Base-by-base conservation (phyloP, 495 filamentous ascomycete genomes). In the Cercophora scortea region DNA sequence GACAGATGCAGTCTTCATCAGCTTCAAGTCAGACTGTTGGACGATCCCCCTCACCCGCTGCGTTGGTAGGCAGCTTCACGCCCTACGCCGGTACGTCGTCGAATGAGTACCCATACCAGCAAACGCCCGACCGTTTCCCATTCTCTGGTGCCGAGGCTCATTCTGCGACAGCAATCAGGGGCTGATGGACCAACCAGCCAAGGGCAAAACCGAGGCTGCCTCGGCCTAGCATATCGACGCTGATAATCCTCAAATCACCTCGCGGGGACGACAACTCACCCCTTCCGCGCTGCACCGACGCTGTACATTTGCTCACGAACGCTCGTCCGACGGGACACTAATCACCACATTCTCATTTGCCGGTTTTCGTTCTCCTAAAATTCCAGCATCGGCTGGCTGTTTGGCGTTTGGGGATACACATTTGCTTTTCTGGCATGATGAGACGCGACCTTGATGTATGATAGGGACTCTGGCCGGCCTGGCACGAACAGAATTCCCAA, bases 21-120 rank as follows among this genome's bases (percentile, higher is more conserved):
- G 40, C 49, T 0, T 51, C 61, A 18, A 50, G 53, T n/a, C 63
- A 61, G 12, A 32, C 62, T 12, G 51, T 52, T 42, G 59, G 43
- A 34, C 56, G 47, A 32, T 56, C 61, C 9, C 47, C 65, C 12
- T 63, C 63, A 18, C 63, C 62, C 3, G 47, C 63, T 2, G 42
- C 65, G 2, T 53, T 60, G 41, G 52, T 55, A 42, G 56, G 56
- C 54, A 62, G 54, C 49, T 52, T 66, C 19, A 56, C 59, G 40
- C 56, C 61, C 46, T 55, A 69, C 58, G 52, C 69, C 55, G 68
- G 69, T 71, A 70, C 64, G 68, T 68, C 62, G 60, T 53, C 65
- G 52, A 64, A 63, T 56, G 61, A 62, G 55, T 62, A 61, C 55
- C 56, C 63, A 53, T 73, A 70, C 47, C 68, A 67, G 43, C 63